phyloP scores from a whole-genome alignment of 1,139 yeast genomes.

The Nakaseomyces kungkrabaensis region DNA sequence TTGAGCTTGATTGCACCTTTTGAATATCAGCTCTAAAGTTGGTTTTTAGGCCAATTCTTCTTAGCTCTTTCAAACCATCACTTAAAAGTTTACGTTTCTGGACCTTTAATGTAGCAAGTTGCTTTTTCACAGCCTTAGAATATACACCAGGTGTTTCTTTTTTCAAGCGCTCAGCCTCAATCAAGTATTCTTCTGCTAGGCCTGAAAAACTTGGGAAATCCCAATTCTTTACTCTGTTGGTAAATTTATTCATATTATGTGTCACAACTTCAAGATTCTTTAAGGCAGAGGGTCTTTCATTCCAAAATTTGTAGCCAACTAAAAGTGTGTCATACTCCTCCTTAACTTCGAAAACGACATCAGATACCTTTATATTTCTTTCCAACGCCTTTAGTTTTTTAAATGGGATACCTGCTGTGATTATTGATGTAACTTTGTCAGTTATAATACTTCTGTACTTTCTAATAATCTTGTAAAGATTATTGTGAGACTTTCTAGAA shows the following conservation, averaged over 20 bases:
- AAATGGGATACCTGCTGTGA: constrained; percentile 50
- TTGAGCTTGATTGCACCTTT: constrained; percentile 52
- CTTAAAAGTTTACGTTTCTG: constrained; percentile 74
- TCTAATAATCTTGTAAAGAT: constrained; percentile 71
- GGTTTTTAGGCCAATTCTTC: constrained; percentile 64
- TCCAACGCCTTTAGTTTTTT: constrained; percentile 4
- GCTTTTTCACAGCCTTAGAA: constrained; percentile 67
- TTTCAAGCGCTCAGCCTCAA: constrained; percentile 53
- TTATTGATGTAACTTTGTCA: constrained; percentile 43
- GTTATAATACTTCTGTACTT: constrained; percentile 63
- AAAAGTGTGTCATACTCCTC: constrained; percentile 4
- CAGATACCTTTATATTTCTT: background rate
- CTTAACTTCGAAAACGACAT: constrained; percentile 1
- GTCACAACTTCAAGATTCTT: constrained; percentile 41
- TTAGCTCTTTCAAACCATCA: constrained; percentile 63
- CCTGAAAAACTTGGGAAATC: constrained; percentile 34
- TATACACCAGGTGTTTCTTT: constrained; percentile 66
- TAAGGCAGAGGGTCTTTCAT: constrained; percentile 45
- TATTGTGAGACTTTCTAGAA: constrained; percentile 79
- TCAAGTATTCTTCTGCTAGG: constrained; percentile 44
- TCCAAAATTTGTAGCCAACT: constrained; percentile 33
- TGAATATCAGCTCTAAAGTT: constrained; percentile 56
- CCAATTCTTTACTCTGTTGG: constrained; percentile 32
- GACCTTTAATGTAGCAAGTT: constrained; percentile 60
- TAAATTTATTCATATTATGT: constrained; percentile 45